These are phyloP conservation scores for Eucalyptus pauciflora DNA, from an alignment of 345 rosid genomes.

Conservation along the genomic window DNA sequence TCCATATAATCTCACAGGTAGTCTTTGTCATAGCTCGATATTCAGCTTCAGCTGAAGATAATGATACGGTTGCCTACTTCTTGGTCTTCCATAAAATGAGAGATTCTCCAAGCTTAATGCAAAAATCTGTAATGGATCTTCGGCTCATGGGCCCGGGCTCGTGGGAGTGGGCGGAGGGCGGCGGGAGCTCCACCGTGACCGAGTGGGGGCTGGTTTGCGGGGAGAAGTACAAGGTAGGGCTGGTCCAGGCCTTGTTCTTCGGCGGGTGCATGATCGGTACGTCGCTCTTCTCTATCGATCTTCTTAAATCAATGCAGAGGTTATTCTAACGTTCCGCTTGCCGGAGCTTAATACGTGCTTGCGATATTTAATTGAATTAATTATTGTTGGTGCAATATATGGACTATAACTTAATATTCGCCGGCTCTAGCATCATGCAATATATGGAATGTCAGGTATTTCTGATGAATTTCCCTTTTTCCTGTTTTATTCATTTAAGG, in stretches of 20 bases:
- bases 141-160: slow-evolving; percentile 25
- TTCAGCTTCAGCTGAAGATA: no score
- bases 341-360: not conserved
- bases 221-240: slow-evolving; percentile 68
- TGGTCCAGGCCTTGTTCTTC: slow-evolving; percentile 82
- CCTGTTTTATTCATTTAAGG: not conserved
- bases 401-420: not conserved
- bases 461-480: not conserved
- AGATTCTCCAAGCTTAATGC: no score
- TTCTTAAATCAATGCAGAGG: not conserved
- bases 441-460: not conserved
- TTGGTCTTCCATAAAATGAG: no score
- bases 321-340: not conserved
- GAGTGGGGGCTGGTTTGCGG: slow-evolving; percentile 82
- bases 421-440: not conserved
- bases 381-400: not conserved
- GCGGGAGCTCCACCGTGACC: slow-evolving; percentile 67
- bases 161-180: slow-evolving; percentile 63
- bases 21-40: no score
- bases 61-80: no score
- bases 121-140: no score
- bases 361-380: not conserved
- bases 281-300: not conserved
- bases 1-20: no score
- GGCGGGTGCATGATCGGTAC: slow-evolving; percentile 91